Base-by-base conservation (phyloP, 2,329 filamentous ascomycete genomes). In the Stachybotrys chartarum region DNA sequence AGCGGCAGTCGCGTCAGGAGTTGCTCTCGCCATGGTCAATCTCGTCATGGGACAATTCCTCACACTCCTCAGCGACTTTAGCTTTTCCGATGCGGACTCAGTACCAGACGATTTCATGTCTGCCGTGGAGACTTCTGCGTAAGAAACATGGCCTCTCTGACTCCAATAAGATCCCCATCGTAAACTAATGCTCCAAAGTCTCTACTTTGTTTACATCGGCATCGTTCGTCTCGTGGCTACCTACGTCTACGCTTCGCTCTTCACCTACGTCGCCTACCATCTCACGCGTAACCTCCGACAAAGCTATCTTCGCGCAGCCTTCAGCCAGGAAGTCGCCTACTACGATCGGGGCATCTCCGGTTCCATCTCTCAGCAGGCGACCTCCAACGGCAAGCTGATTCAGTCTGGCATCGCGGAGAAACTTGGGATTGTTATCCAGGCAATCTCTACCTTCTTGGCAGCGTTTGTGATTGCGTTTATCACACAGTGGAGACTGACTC, bases 201-300 rank as follows among this genome's bases (percentile, higher is more conserved):
- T 84, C 3, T 83, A 78, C 63, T 81, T 83, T 58, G 70, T 83
- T 35, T 83, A 82, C 59, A 69, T 84, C 16, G 82, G 81, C 60
- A 67, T 82, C 52, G 80, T 66, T 0, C 76, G 78, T 32, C 78
- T 83, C 57, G 62, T 66, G 24, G 62, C 78, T 7, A 70, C 75
- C 8, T 84, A 82, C 59, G 60, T 73, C 17, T 71, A 73, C 59
- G 68, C 68, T 30, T 62, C 65, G 3, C 63, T 70, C 31, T 63
- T 80, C 17, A 79, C 75, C 5, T 75, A 79, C 42, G 70, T 75
- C 5, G 77, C 77, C 2, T 75, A 75, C 52, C 70, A 76, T 16
- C 76, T 77, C 2, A 78, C 77, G 4, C 74, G 76, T 53, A 75
- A 68, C 51, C 63, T 74, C 30, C 68, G 80, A 6, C 70, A 75